These are phyloP conservation scores for Fusarium sp. DNA, from an alignment of 2,329 filamentous ascomycete genomes.

Conservation along the genomic window DNA sequence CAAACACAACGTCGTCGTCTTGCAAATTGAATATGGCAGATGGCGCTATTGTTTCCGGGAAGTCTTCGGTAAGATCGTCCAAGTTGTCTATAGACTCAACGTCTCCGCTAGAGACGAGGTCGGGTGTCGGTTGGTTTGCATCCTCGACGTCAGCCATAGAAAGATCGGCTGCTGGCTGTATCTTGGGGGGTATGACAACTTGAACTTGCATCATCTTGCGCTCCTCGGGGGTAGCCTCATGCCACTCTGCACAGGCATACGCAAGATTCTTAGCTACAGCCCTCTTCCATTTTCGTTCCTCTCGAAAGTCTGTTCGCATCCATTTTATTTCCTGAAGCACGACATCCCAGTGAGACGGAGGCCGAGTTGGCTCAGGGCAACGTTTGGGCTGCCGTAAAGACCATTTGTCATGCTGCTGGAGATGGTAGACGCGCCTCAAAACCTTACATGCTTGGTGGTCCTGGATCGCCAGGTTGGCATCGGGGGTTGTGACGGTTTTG, in stretches of 20 bases:
- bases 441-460: constrained; percentile 91
- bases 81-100: constrained; percentile 64
- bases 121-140: constrained; percentile 70
- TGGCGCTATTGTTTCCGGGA: constrained; percentile 69
- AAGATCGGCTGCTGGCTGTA: constrained; percentile 46
- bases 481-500: constrained; percentile 88
- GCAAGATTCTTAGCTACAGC: constrained; percentile 83
- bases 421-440: constrained; percentile 84
- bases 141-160: constrained; percentile 50
- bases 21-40: constrained; percentile 86
- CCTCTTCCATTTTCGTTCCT: constrained; percentile 95
- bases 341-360: constrained; percentile 84
- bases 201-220: constrained; percentile 76
- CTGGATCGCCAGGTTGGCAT: constrained; percentile 83
- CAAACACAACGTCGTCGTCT: constrained; percentile 84
- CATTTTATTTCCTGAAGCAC: constrained; percentile 93
- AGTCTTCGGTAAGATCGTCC: constrained; percentile 54
- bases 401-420: constrained; percentile 94
- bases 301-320: constrained; percentile 96
- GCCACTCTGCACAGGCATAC: constrained; percentile 85
- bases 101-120: constrained; percentile 73
- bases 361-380: constrained; percentile 81
- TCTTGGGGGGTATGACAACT: constrained; percentile 60
- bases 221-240: constrained; percentile 71
- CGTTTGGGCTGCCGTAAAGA: constrained; percentile 89